Conservation (phyloP, 2,329 filamentous ascomycete species). For the Penicillium freii region DNA sequence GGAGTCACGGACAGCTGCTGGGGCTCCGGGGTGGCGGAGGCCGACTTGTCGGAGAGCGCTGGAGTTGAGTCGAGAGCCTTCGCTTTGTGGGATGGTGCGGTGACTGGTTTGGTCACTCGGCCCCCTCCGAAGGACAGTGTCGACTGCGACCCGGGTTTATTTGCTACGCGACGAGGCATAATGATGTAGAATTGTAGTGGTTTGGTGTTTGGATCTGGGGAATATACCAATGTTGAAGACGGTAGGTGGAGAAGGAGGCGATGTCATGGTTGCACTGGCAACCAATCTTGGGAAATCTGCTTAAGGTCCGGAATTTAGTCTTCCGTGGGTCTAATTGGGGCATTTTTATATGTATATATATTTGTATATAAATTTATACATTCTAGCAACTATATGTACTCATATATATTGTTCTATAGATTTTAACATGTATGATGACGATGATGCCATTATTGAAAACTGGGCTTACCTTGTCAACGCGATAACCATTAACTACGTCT, state of each 20-base stretch:
- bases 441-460: constrained; percentile 8
- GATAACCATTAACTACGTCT: not conserved
- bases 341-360: not conserved
- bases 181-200: not conserved
- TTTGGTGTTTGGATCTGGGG: not conserved
- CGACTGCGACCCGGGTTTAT: constrained; percentile 48
- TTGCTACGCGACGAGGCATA: constrained; percentile 47
- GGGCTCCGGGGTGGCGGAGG: constrained; percentile 26
- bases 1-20: constrained; percentile 28
- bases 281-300: not conserved
- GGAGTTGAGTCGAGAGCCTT: constrained; percentile 38
- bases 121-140: constrained; percentile 63
- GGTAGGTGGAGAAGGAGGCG: constrained; percentile 3
- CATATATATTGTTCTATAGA: not conserved
- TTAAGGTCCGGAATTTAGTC: not conserved
- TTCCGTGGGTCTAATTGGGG: not conserved
- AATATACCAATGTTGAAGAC: not conserved
- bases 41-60: constrained; percentile 31
- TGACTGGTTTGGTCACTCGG: constrained; percentile 59
- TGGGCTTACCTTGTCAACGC: not conserved
- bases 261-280: constrained; percentile 12
- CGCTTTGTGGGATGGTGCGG: constrained; percentile 31
- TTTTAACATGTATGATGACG: constrained; percentile 9
- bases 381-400: not conserved
- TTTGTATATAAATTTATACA: not conserved